These are phyloP conservation scores for Xerophyta viscosa DNA, from an alignment of 106 monocot species.

Conservation along the genomic window DNA sequence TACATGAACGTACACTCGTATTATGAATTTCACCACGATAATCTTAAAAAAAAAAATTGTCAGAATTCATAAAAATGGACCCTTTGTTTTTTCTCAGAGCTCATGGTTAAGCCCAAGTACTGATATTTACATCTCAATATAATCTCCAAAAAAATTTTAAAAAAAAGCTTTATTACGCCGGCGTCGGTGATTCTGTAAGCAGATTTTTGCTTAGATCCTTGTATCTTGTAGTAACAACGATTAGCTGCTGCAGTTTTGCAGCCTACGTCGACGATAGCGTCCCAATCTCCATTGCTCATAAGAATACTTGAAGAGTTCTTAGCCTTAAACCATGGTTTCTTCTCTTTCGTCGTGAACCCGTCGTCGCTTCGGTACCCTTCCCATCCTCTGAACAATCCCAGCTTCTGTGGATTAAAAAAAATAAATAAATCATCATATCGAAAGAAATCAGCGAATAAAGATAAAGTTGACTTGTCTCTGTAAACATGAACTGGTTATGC, in stretches of 20 bases:
- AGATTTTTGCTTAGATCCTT: neutral
- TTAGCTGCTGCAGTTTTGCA: neutral
- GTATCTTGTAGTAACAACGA: neutral
- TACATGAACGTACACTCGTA: too few relatives aligned
- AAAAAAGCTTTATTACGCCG: neutral
- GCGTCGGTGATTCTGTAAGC: neutral
- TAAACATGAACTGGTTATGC: neutral
- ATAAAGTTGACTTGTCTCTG: neutral
- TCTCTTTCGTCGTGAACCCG: neutral
- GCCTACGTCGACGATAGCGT: neutral
- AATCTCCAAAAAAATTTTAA: neutral
- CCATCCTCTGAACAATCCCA: neutral
- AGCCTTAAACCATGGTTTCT: constrained; percentile 3
- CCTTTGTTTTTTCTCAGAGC: too few relatives aligned
- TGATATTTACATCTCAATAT: neutral
- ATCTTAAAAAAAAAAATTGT: too few relatives aligned
- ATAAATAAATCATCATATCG: neutral
- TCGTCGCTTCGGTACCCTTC: neutral
- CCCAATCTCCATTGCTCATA: neutral
- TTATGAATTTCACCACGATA: too few relatives aligned
- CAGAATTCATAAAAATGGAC: too few relatives aligned
- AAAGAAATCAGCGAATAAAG: neutral
- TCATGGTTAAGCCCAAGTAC: too few relatives aligned
- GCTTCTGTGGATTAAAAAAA: neutral
- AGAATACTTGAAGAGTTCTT: neutral